Evolutionary conservation across 2,329 filamentous ascomycete genomes (phyloP), one percentile per base, ranked within the genome.

Genomic region (Trichoderma guizhouense): DNA sequence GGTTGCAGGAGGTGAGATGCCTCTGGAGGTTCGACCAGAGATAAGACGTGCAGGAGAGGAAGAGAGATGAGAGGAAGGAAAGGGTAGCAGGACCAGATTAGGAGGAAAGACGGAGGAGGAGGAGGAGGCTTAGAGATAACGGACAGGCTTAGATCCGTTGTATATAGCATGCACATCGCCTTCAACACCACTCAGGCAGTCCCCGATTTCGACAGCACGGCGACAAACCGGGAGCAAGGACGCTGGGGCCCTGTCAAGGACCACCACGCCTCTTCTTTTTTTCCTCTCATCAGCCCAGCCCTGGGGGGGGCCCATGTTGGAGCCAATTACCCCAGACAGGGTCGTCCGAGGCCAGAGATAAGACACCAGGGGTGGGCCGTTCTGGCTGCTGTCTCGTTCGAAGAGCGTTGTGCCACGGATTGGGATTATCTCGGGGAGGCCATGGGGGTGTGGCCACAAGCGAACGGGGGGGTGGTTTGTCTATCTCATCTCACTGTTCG

Each of bases 331-430:
- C 68, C 68, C 68, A 64, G 68, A 71, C 68, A 71, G 60, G 60
- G 32, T 36, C 43, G 43, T 21, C 51, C 24, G 68, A 63, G 66
- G 36, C 39, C 67, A 69, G 30, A 72, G 71, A 72, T 72, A 72
- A 72, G 71, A 72, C 71, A 62, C 71, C 71, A 51, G 71, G 71
- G 71, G 71, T 72, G 71, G 60, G 57, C 43, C 21, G 5, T 55
- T 28, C 30, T 34, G 26, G 15, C 55, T 26, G 55, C 32, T 30
- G 21, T 62, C 36, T 30, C 15, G 24, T n/a, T 51, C 34, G 24
- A 58, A 24, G 36, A 58, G 51, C 34, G 26, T 28, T 51, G 47
- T 55, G 57, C 34, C 39, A 36, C 43, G 6, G n/a, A 53, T 62
- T 61, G 67, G 57, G 43, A 36, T 55, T 24, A 34, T 55, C 63